These are phyloP conservation scores for Golubevia pallescens DNA, from an alignment of 1,284 basidiomycete species.

Conservation along the genomic window DNA sequence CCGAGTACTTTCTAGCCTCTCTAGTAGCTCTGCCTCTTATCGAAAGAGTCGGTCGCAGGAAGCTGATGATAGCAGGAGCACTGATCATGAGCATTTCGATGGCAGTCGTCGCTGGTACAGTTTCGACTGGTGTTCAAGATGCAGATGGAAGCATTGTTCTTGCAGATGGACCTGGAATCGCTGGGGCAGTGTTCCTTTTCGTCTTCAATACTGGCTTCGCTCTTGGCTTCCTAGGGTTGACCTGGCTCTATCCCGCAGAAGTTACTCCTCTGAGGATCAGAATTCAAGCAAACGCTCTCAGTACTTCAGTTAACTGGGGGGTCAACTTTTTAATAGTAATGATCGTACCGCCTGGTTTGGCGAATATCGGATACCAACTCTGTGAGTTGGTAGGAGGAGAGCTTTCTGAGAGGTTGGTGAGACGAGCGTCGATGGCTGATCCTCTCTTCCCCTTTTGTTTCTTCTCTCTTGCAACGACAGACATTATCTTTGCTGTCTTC, in stretches of 20 bases:
- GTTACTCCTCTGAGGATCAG: conserved; percentile 11
- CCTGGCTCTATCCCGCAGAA: conserved; percentile 14
- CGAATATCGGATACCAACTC: conserved; percentile 70
- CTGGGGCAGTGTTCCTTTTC: conserved; percentile 5
- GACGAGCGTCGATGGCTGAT: background rate
- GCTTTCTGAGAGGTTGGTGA: too few species aligned
- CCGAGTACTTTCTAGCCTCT: conserved; percentile 4
- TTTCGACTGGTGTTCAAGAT: conserved; percentile 1
- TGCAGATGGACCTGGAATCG: background rate
- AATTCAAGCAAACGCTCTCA: conserved; percentile 9
- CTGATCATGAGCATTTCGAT: conserved; percentile 4
- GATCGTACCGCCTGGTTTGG: conserved; percentile 22
- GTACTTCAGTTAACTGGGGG: conserved; percentile 17
- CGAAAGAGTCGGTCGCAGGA: background rate
- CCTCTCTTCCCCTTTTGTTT: background rate
- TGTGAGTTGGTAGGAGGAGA: conserved; percentile 36
- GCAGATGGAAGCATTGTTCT: background rate
- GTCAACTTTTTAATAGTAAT: conserved; percentile 25
- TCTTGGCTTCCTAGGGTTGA: conserved; percentile 1
- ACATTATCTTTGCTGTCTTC: conserved; percentile 72
- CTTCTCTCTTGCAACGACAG: background rate
- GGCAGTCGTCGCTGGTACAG: conserved; percentile 2
- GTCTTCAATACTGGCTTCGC: conserved; percentile 7
- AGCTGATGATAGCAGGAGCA: conserved; percentile 3
- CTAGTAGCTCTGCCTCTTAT: conserved; percentile 7